Evolutionary conservation across 495 filamentous ascomycete genomes (phyloP).

Genomic region (Hypomontagnella monticulosa): DNA sequence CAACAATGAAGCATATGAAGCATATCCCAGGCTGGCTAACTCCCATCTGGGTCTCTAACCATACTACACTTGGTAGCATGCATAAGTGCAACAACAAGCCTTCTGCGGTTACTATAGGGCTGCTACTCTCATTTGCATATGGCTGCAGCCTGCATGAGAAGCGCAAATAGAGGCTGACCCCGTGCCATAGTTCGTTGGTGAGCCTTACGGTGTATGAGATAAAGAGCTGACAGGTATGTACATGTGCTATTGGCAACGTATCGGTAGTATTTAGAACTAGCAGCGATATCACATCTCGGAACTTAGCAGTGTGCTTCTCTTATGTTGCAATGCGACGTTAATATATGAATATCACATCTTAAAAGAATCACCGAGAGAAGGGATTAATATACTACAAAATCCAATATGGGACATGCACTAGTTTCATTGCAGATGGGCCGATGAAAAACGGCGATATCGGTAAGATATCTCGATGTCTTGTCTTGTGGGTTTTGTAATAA

Average conservation of each 20-base stretch:
- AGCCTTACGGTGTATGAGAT: slow-evolving; percentile 18
- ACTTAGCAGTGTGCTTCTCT: slow-evolving; percentile 30
- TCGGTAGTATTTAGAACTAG: slow-evolving; percentile 13
- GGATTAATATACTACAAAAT: slow-evolving; percentile 34
- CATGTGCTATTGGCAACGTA: slow-evolving; percentile 22
- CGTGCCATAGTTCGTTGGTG: slow-evolving; percentile 7
- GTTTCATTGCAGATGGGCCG: slow-evolving; percentile 23
- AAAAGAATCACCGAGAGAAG: slow-evolving; percentile 38
- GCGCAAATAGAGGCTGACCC: slow-evolving; percentile 13
- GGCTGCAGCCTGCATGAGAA: slow-evolving; percentile 32
- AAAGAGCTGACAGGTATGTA: slow-evolving; percentile 1
- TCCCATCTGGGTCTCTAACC: slow-evolving; percentile 20
- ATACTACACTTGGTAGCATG: slow-evolving; percentile 31
- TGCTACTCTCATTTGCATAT: slow-evolving; percentile 10
- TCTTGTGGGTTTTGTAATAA: slow-evolving; percentile 4
- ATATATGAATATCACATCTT: slow-evolving; percentile 46
- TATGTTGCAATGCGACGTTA: slow-evolving; percentile 34
- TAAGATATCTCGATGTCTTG: background rate
- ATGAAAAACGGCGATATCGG: slow-evolving; percentile 32
- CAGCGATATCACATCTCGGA: slow-evolving; percentile 30
- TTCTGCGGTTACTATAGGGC: slow-evolving; percentile 24
- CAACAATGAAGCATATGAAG: slow-evolving; percentile 8
- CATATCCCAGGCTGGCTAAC: slow-evolving; percentile 19
- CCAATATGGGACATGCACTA: slow-evolving; percentile 29
- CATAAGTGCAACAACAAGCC: slow-evolving; percentile 34